These are phyloP conservation scores for Saccharomycopsis selenospora DNA, from an alignment of 805 yeast genomes.

Conservation along the genomic window DNA sequence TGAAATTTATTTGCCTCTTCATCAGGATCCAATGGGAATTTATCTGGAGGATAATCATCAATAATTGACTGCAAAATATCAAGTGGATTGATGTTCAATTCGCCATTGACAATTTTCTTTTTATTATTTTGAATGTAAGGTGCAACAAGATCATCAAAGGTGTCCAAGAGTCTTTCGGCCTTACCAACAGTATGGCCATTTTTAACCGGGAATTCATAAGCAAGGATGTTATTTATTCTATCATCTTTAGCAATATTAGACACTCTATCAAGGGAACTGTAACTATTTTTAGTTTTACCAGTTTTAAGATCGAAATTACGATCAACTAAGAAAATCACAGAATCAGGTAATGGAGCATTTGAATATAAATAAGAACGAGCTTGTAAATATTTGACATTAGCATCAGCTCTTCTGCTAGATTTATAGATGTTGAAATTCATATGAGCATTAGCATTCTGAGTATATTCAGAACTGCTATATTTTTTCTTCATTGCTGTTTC, in stretches of 20 bases:
- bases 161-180: neutral
- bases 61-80: neutral
- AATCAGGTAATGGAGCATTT: constrained; percentile 34
- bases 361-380: constrained; percentile 35
- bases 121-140: neutral
- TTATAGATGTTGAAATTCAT: constrained; percentile 36
- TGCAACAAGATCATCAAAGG: neutral
- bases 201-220: neutral
- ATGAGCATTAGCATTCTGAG: constrained; percentile 21
- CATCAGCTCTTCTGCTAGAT: constrained; percentile 30
- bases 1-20: neutral
- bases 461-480: constrained; percentile 14
- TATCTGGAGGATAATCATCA: neutral
- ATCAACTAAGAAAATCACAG: constrained; percentile 25
- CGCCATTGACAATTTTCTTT: neutral
- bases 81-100: neutral
- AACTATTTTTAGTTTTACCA: neutral
- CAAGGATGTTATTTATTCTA: neutral
- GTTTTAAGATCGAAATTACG: constrained; percentile 3
- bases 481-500: neutral
- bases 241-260: neutral
- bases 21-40: neutral
- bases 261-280: neutral
- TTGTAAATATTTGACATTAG: constrained; percentile 28
- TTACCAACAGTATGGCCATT: neutral